phyloP scores from a whole-genome alignment of 192 early-diverging fungal genomes.

The Piromyces finnis region DNA sequence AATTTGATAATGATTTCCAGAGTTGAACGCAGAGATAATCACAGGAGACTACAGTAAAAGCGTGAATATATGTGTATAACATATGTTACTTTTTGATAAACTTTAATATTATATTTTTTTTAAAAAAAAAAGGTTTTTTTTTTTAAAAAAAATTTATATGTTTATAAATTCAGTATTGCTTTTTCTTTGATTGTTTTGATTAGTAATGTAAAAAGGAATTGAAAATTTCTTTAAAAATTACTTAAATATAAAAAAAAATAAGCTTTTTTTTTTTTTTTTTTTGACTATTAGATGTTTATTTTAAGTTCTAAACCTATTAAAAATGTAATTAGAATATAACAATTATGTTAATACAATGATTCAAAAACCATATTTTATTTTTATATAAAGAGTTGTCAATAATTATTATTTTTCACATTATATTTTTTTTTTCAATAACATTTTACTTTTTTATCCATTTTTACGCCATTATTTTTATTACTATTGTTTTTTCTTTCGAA shows the following conservation, averaged over 20 bases:
- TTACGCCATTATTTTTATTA: too few relatives aligned
- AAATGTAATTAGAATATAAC: too few relatives aligned
- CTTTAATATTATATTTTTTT: not conserved
- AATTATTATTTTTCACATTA: too few relatives aligned
- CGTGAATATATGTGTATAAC: not conserved
- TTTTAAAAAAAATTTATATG: not conserved
- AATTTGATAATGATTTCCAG: not conserved
- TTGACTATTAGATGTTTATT: too few relatives aligned
- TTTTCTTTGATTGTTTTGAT: not conserved
- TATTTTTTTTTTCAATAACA: too few relatives aligned
- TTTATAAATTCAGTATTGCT: not conserved
- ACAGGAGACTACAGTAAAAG: not conserved
- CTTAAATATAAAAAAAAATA: not conserved
- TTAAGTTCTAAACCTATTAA: too few relatives aligned
- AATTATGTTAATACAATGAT: too few relatives aligned
- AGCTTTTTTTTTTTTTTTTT: not conserved
- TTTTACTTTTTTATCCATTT: too few relatives aligned
- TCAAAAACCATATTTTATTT: too few relatives aligned
- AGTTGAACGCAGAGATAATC: not conserved
- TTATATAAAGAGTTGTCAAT: too few relatives aligned
- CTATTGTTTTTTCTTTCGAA: too few relatives aligned
- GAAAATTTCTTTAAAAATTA: not conserved
- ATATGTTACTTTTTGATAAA: not conserved
- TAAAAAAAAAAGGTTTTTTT: not conserved
- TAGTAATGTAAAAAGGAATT: not conserved